phyloP scores from a whole-genome alignment of 148 eudicot genomes.

The Cornus florida region DNA sequence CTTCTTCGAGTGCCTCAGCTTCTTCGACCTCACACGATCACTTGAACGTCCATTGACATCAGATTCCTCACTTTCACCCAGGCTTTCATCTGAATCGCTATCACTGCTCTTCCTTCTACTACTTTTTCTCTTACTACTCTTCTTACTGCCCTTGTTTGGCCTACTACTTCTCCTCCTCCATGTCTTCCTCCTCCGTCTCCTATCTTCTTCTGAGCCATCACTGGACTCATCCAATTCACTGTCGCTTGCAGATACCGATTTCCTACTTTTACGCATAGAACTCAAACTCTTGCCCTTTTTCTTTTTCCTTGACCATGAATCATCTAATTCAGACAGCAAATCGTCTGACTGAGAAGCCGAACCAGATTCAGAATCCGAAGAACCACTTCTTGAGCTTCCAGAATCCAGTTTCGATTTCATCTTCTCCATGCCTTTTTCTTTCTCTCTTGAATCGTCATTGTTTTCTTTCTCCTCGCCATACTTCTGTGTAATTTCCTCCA shows the following conservation, averaged over 20 bases:
- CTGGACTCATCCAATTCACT: conserved; percentile 42
- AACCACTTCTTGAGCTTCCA: not conserved
- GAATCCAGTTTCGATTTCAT: not conserved
- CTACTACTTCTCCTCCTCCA: conserved; percentile 22
- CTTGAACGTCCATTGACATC: conserved; percentile 9
- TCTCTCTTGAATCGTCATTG: conserved; percentile 5
- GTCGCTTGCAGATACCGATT: conserved; percentile 26
- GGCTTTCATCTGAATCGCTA: conserved; percentile 16
- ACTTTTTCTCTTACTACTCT: conserved; percentile 22
- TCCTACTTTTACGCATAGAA: conserved; percentile 43
- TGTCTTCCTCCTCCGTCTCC: conserved; percentile 36
- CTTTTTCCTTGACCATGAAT: conserved; percentile 35
- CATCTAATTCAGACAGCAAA: conserved; percentile 31
- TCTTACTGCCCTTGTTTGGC: conserved; percentile 28
- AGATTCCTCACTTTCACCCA: conserved; percentile 29
- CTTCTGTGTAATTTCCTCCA: conserved; percentile 23
- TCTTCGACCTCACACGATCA: conserved; percentile 5
- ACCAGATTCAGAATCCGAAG: not conserved
- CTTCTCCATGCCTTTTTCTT: not conserved
- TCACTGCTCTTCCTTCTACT: conserved; percentile 32
- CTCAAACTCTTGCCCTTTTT: conserved; percentile 35
- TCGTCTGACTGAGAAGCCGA: conserved; percentile 33
- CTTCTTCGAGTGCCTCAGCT: conserved; percentile 34
- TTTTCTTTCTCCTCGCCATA: conserved; percentile 26
- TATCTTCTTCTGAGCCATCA: conserved; percentile 45